Evolutionary conservation across 1,139 yeast species (phyloP).

Genomic region (Sugiyamaella paludigena): DNA sequence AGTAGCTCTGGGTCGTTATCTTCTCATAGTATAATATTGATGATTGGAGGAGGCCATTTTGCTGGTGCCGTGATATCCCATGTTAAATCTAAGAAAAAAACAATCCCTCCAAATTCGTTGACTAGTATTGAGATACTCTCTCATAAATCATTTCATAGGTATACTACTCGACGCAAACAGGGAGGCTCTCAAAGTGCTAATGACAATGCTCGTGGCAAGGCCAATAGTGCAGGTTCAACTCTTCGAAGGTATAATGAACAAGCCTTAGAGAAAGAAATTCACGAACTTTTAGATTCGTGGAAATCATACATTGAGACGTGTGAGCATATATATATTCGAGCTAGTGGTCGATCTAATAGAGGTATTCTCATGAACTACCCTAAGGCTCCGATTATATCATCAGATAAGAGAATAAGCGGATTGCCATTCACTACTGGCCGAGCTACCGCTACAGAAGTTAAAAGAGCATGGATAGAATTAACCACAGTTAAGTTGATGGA

Average conservation of each 20-base stretch:
- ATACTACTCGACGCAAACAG: slow-evolving; percentile 94
- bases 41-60: slow-evolving; percentile 98
- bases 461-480: slow-evolving; percentile 79
- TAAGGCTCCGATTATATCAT: slow-evolving; percentile 45
- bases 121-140: slow-evolving; percentile 50
- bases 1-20: not conserved
- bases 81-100: slow-evolving; percentile 52
- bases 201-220: slow-evolving; percentile 91
- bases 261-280: slow-evolving; percentile 73
- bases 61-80: slow-evolving; percentile 93
- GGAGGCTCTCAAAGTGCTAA: slow-evolving; percentile 96
- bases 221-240: slow-evolving; percentile 93
- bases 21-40: slow-evolving; percentile 67
- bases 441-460: slow-evolving; percentile 80
- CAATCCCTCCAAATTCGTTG: slow-evolving; percentile 44
- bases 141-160: slow-evolving; percentile 88
- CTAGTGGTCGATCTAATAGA: slow-evolving; percentile 70
- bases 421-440: slow-evolving; percentile 90
- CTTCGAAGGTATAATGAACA: slow-evolving; percentile 88
- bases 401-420: slow-evolving; percentile 39
- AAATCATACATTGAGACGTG: slow-evolving; percentile 53
- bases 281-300: slow-evolving; percentile 69
- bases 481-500: slow-evolving; percentile 54
- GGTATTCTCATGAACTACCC: slow-evolving; percentile 63
- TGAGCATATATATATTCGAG: slow-evolving; percentile 73